Percentiles rank a stretch among this genome's conserved stretches.
phyloP scores from a whole-genome alignment of 1,139 yeast genomes.

The Hyphopichia pseudoburtonii region DNA sequence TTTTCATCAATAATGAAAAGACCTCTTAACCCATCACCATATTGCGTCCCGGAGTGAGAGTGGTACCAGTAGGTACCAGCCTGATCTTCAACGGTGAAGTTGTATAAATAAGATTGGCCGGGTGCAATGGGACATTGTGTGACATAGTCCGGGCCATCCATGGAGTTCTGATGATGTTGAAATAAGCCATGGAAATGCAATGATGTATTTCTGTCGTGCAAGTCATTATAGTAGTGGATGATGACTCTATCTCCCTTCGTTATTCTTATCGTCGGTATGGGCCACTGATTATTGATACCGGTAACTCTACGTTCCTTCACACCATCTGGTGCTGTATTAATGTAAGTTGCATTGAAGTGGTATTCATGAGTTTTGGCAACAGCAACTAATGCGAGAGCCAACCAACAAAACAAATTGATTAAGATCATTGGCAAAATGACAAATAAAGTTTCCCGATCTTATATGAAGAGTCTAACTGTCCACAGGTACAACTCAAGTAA shows the following conservation, averaged over 20 bases:
- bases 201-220: slow-evolving; percentile 65
- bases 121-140: slow-evolving; percentile 89
- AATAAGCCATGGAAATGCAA: slow-evolving; percentile 92
- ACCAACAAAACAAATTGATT: neutral
- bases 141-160: slow-evolving; percentile 89
- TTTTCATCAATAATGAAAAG: slow-evolving; percentile 64
- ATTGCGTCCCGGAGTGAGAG: slow-evolving; percentile 82
- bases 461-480: no score
- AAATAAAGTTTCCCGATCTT: no score
- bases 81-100: slow-evolving; percentile 81
- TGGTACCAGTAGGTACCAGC: slow-evolving; percentile 95
- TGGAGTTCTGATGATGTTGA: slow-evolving; percentile 67
- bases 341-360: slow-evolving; percentile 77
- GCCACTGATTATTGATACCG: slow-evolving; percentile 82
- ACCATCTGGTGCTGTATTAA: slow-evolving; percentile 76
- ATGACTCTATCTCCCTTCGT: slow-evolving; percentile 75
- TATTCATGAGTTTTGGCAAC: slow-evolving; percentile 60
- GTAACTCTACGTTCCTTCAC: slow-evolving; percentile 60
- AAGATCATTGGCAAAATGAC: no score
- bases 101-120: slow-evolving; percentile 64
- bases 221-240: slow-evolving; percentile 67
- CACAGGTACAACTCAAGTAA: no score
- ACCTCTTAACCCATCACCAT: slow-evolving; percentile 91
- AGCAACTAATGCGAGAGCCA: slow-evolving; percentile 8
- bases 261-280: slow-evolving; percentile 76